Base-by-base conservation (phyloP, 495 filamentous ascomycete species). In the Hypoxylon cercidicola region DNA sequence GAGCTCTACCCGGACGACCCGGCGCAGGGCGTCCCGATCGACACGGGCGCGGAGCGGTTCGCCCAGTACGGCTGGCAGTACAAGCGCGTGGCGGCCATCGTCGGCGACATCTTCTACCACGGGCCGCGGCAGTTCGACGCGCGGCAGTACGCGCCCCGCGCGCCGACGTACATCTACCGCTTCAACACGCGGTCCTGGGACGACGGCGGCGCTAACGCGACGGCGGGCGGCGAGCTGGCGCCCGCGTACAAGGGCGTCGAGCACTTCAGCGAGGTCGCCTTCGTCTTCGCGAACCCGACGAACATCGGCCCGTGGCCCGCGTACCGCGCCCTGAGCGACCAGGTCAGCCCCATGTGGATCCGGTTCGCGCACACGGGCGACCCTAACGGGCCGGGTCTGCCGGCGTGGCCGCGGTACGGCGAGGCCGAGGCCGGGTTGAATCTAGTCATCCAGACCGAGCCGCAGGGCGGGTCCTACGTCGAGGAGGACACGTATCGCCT, bases 31-130 rank as follows among this genome's bases (percentile, higher is more conserved):
- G 64, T 77, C 13, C 74, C 74, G 1, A 34, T 74, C 11, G 57
- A 72, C 46, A 76, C 72, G 1, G 72, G 72, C 34, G 32, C 20
- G 1, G 66, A 71, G 23, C 68, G 71, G 19, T 76, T 76, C 44
- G 55, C 71, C 7, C 60, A 63, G 16, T 28, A 51, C 19, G 74
- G 74, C 2, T 63, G 58, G 48, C 74, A 76, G 54, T 76, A 73
- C n/a, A 76, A 76, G 46, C 68, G 74, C 15, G 60, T 68, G 2
- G 72, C 74, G 1, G 74, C 74, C 3, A 75, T 76, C 41, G 63
- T 76, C 0, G 74, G 74, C 13, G 74, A 76, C 39, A 55, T 76
- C 23, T 76, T 70, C 58, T 76, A 76, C 60, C 74, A 76, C 50
- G 74, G 60, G 28, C 72, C 74, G 12, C 70, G 74, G 1, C 64